These are phyloP conservation scores for Pseudogymnoascus sp. DNA, from an alignment of 2,329 filamentous ascomycete genomes.

Conservation along the genomic window DNA sequence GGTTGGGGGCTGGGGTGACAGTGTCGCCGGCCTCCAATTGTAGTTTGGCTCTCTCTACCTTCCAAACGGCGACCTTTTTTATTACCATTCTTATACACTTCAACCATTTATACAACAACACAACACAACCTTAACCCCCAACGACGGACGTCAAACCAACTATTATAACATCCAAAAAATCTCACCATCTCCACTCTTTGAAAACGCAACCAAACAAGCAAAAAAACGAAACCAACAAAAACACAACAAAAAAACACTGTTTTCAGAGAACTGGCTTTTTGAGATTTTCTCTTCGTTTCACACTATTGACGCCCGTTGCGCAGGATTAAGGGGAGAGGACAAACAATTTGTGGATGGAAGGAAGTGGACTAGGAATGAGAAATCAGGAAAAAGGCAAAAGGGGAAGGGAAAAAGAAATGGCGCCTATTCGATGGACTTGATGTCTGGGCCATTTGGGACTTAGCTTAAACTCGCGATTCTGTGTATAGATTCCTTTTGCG, in stretches of 20 bases:
- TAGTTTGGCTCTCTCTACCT: constrained; percentile 42
- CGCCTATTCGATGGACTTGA: not conserved
- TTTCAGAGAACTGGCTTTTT: not conserved
- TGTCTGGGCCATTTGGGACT: constrained; percentile 20
- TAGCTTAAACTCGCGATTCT: constrained; percentile 52
- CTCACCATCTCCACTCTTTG: not conserved
- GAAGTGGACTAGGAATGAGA: not conserved
- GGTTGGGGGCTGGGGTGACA: constrained; percentile 81
- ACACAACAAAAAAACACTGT: constrained; percentile 2
- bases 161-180: not conserved
- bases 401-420: not conserved
- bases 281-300: constrained; percentile 6
- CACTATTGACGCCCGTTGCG: not conserved
- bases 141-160: not conserved
- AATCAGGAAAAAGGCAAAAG: not conserved
- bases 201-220: not conserved
- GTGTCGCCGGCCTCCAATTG: constrained; percentile 44
- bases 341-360: not conserved
- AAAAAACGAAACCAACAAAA: not conserved
- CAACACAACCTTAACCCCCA: not conserved
- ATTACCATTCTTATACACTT: constrained; percentile 19
- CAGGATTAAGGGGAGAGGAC: not conserved
- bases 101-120: not conserved
- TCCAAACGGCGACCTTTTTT: constrained; percentile 17
- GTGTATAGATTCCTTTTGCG: constrained; percentile 45